Conservation (phyloP, 2,329 filamentous ascomycete species). For the Ilyonectria robusta region DNA sequence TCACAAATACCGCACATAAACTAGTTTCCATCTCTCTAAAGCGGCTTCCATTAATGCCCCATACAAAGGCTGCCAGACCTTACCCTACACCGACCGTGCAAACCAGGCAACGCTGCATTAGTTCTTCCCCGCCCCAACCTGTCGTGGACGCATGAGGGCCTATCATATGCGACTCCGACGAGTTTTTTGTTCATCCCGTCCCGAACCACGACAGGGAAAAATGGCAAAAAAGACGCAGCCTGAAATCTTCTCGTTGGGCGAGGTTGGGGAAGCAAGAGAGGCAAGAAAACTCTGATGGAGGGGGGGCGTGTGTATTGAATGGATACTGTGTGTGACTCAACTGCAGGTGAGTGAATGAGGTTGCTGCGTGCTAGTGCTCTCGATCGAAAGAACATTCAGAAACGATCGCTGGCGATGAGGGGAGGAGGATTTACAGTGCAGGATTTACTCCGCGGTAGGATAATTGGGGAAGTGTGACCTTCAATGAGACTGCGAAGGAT, state of each 20-base stretch:
- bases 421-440: not conserved
- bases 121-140: constrained; percentile 10
- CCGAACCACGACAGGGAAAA: constrained; percentile 14
- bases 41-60: constrained; percentile 15
- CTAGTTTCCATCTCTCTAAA: not conserved
- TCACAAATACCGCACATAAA: constrained; percentile 34
- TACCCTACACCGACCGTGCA: constrained; percentile 35
- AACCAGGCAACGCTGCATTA: constrained; percentile 46
- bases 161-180: constrained; percentile 31
- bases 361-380: not conserved
- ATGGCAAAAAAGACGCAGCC: constrained; percentile 29
- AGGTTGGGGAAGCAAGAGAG: not conserved
- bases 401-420: not conserved
- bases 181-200: constrained; percentile 33
- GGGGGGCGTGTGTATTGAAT: constrained; percentile 9
- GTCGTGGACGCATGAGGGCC: constrained; percentile 41
- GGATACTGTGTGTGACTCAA: not conserved
- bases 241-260: constrained; percentile 29
- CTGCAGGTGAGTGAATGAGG: not conserved
- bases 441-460: not conserved
- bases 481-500: not conserved
- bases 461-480: not conserved
- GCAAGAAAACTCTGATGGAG: constrained; percentile 12
- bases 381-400: not conserved
- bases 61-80: not conserved